phyloP scores from a whole-genome alignment of 2,329 filamentous ascomycete genomes.

The Colletotrichum sp. region DNA sequence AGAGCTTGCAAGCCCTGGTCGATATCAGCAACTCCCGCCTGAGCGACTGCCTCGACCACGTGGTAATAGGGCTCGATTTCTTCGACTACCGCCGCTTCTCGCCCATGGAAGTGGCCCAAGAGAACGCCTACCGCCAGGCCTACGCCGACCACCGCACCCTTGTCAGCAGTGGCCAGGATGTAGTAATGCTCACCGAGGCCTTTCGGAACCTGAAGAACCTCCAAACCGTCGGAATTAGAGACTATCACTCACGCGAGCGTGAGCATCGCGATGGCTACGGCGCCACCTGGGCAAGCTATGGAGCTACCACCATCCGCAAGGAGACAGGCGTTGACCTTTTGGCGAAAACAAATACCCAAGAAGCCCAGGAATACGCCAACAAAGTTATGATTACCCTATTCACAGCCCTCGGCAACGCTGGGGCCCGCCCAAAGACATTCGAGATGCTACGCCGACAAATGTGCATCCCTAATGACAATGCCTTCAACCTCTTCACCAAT shows the following conservation, averaged over 20 bases:
- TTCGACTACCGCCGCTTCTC: constrained; percentile 21
- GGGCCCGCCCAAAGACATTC: constrained; percentile 42
- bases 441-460: constrained; percentile 49
- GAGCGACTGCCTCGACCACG: constrained; percentile 41
- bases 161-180: constrained; percentile 48
- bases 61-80: constrained; percentile 54
- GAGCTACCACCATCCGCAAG: constrained; percentile 41
- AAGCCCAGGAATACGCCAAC: constrained; percentile 27
- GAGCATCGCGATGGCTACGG: constrained; percentile 47
- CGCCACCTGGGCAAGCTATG: constrained; percentile 60
- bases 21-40: constrained; percentile 56
- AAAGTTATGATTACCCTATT: constrained; percentile 46
- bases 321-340: constrained; percentile 35
- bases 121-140: constrained; percentile 20
- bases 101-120: constrained; percentile 10
- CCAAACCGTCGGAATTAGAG: constrained; percentile 61
- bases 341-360: not conserved
- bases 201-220: constrained; percentile 60
- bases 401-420: constrained; percentile 45
- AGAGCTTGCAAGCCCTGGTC: constrained; percentile 60
- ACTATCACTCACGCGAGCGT: constrained; percentile 58
- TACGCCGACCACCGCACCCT: constrained; percentile 33
- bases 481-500: constrained; percentile 49
- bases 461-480: constrained; percentile 38
- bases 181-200: constrained; percentile 60